Evolutionary conservation across 2,329 filamentous ascomycete species (phyloP).

Genomic region (Xylaria sp.): DNA sequence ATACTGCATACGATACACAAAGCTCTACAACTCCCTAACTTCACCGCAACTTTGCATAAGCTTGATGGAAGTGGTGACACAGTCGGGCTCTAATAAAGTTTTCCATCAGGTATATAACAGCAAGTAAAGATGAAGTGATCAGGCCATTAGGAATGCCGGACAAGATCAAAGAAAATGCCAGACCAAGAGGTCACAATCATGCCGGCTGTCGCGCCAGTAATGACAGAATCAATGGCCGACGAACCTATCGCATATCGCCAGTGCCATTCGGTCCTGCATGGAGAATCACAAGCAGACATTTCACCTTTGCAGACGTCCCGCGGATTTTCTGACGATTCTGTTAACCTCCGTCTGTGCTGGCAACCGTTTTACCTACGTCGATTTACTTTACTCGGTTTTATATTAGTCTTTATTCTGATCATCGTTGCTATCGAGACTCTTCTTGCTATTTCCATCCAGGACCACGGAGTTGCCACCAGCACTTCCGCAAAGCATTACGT

Average conservation of each 20-base stretch:
- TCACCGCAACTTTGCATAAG: background rate
- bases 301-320: too few relatives aligned
- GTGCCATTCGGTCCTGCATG: background rate
- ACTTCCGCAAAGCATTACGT: background rate
- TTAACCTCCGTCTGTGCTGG: background rate
- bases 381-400: conserved; percentile 5
- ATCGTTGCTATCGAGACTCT: conserved; percentile 2
- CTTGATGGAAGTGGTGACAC: background rate
- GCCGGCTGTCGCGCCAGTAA: too few relatives aligned
- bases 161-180: background rate
- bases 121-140: background rate
- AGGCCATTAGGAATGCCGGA: background rate
- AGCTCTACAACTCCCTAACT: background rate
- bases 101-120: background rate
- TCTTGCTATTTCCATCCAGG: background rate
- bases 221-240: background rate
- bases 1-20: too few relatives aligned
- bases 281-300: too few relatives aligned
- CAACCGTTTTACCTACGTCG: conserved; percentile 15
- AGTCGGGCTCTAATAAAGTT: background rate
- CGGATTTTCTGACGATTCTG: too few relatives aligned
- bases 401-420: background rate
- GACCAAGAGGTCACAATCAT: background rate
- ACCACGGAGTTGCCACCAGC: conserved; percentile 3
- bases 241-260: background rate